phyloP scores from a whole-genome alignment of 164 flowering plant genomes.

The Annona cherimola region DNA sequence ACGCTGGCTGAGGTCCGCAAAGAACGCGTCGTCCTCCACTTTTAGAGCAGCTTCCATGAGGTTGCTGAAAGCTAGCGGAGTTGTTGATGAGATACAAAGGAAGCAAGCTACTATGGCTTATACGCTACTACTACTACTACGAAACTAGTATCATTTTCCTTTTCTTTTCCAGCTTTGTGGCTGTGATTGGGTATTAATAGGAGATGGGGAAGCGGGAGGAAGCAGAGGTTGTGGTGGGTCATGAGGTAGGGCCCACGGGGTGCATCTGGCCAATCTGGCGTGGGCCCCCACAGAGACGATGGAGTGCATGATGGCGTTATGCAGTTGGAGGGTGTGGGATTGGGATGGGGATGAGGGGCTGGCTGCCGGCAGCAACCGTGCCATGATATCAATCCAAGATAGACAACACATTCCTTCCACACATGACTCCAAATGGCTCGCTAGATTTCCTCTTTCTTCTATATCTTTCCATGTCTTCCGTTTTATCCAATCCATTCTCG shows the following conservation, averaged over 20 bases:
- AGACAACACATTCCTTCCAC: conserved; percentile 25
- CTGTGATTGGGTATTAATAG: conserved; percentile 27
- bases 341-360: conserved; percentile 25
- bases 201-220: conserved; percentile 20
- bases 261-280: conserved; percentile 52
- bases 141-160: background rate
- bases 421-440: conserved; percentile 32
- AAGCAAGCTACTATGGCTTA: conserved; percentile 1
- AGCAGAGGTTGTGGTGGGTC: conserved; percentile 23
- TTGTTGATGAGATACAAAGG: background rate
- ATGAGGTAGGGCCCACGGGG: conserved; percentile 33
- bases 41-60: conserved; percentile 26
- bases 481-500: no score
- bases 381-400: conserved; percentile 46
- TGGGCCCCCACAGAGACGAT: conserved; percentile 38
- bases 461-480: background rate
- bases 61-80: background rate
- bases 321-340: conserved; percentile 28
- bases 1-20: conserved; percentile 69
- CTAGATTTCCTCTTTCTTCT: background rate
- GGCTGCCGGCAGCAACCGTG: conserved; percentile 29
- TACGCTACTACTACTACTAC: background rate
- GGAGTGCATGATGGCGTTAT: conserved; percentile 35
- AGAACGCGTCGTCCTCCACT: conserved; percentile 66
- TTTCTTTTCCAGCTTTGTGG: conserved; percentile 5